phyloP scores from a whole-genome alignment of 2,329 filamentous ascomycete genomes.

The Diplodia intermedia region DNA sequence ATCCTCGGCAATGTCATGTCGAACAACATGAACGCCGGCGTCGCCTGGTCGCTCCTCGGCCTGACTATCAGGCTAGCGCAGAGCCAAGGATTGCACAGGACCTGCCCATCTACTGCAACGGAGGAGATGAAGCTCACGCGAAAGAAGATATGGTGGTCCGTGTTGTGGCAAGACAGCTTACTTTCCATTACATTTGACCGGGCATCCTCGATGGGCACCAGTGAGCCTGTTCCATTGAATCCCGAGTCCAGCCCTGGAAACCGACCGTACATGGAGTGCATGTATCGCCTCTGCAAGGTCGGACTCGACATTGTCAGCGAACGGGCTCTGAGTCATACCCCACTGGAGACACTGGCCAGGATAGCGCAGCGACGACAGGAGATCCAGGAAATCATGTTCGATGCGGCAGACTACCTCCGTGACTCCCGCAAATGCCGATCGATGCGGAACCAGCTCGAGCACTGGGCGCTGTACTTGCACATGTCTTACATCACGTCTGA shows the following conservation, averaged over 20 bases:
- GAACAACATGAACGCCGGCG: conserved; percentile 70
- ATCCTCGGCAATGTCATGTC: conserved; percentile 68
- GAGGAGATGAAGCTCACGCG: conserved; percentile 51
- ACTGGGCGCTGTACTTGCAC: conserved; percentile 67
- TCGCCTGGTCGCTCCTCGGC: conserved; percentile 66
- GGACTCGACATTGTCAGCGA: conserved; percentile 67
- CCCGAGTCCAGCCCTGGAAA: conserved; percentile 56
- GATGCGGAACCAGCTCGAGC: conserved; percentile 63
- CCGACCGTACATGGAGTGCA: conserved; percentile 64
- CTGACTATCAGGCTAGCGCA: conserved; percentile 67
- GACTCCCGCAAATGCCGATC: conserved; percentile 58
- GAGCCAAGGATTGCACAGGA: conserved; percentile 65
- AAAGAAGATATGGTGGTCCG: conserved; percentile 61
- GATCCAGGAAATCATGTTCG: conserved; percentile 64
- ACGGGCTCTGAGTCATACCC: conserved; percentile 58
- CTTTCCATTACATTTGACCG: conserved; percentile 69
- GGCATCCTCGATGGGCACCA: conserved; percentile 62
- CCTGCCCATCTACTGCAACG: conserved; percentile 61
- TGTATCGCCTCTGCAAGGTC: conserved; percentile 63
- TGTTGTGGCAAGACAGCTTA: conserved; percentile 70
- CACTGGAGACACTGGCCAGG: conserved; percentile 60
- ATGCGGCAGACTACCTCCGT: conserved; percentile 64
- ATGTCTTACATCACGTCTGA: conserved; percentile 68
- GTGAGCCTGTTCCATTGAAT: conserved; percentile 52
- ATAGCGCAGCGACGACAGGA: conserved; percentile 65